phyloP scores from a whole-genome alignment of 192 early-diverging fungal genomes.

The Obelidium mucronatum region DNA sequence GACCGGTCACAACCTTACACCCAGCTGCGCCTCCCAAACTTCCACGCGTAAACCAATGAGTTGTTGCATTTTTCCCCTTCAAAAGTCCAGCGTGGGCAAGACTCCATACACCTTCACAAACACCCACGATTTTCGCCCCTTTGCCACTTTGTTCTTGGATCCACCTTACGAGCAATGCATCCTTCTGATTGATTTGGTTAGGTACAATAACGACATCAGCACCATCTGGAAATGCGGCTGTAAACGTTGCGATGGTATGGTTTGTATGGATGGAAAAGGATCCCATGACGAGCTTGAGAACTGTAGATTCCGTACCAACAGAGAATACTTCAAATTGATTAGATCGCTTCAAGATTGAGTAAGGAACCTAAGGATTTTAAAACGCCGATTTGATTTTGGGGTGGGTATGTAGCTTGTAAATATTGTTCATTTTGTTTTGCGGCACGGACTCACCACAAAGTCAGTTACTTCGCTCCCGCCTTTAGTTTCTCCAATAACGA shows the following conservation, averaged over 20 bases:
- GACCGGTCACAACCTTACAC: background rate
- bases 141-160: background rate
- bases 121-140: background rate
- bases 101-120: background rate
- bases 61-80: background rate
- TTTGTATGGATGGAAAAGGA: background rate
- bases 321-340: background rate
- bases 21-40: background rate
- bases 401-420: background rate
- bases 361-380: background rate
- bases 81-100: background rate
- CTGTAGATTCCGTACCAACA: background rate
- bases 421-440: no score
- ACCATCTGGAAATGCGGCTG: background rate
- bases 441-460: background rate
- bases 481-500: background rate
- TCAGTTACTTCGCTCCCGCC: background rate
- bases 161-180: background rate
- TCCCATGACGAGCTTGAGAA: background rate
- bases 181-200: background rate
- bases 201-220: background rate
- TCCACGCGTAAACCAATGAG: background rate
- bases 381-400: background rate
- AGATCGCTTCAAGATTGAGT: background rate
- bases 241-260: background rate